phyloP scores from a whole-genome alignment of 108 stramenopile species.

The Skeletonema tropicum region DNA sequence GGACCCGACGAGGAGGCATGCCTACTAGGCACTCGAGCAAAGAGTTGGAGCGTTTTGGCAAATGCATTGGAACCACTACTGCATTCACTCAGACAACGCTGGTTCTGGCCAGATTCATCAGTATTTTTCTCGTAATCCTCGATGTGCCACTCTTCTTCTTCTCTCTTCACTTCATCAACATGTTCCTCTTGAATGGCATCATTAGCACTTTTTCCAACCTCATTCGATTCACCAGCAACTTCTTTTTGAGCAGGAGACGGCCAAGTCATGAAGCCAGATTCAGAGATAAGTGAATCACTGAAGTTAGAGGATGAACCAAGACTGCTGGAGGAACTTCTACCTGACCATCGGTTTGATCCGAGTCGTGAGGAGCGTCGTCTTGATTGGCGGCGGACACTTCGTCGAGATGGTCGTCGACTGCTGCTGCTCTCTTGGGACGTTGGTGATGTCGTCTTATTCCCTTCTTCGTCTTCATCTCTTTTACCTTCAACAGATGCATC shows the following conservation, averaged over 20 bases:
- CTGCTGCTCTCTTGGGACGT: too few species aligned
- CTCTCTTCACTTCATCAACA: neutral
- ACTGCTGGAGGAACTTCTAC: too few species aligned
- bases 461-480: too few species aligned
- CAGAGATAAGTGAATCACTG: too few species aligned
- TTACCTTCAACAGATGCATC: too few species aligned
- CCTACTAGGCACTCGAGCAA: neutral
- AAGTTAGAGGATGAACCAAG: too few species aligned
- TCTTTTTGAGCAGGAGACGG: neutral
- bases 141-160: neutral
- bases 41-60: neutral
- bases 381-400: too few species aligned
- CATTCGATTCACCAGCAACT: neutral
- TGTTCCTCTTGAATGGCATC: neutral
- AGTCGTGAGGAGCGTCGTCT: too few species aligned
- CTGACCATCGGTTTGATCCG: too few species aligned
- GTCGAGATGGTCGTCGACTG: too few species aligned
- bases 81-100: too few species aligned
- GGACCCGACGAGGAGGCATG: neutral
- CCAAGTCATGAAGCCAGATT: neutral
- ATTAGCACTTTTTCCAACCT: neutral
- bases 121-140: neutral
- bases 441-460: too few species aligned
- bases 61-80: neutral
- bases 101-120: neutral